These are phyloP conservation scores for Phaeosphaeria sp. DNA, from an alignment of 2,329 filamentous ascomycete genomes.

Conservation along the genomic window DNA sequence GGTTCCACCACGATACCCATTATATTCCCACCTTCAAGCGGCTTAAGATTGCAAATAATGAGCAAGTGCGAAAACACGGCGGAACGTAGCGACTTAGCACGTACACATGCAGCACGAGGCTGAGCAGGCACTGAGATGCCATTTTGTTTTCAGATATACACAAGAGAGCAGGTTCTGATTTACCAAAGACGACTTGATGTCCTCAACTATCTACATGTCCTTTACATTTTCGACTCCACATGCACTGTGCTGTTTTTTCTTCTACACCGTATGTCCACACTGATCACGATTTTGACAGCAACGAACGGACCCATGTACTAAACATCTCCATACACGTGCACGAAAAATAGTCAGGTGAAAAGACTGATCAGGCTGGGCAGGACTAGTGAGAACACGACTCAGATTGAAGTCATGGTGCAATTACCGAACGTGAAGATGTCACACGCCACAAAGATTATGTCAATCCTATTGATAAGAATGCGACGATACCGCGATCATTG, in stretches of 20 bases:
- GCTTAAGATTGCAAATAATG: constrained; percentile 33
- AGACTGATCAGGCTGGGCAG: neutral
- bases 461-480: neutral
- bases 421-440: neutral
- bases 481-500: neutral
- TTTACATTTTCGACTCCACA: neutral
- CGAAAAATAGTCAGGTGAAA: neutral
- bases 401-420: neutral
- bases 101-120: constrained; percentile 22
- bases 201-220: neutral
- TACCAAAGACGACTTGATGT: constrained; percentile 1
- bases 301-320: neutral
- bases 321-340: neutral
- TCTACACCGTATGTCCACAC: neutral
- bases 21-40: constrained; percentile 34
- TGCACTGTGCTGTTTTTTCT: neutral
- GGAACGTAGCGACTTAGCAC: constrained; percentile 17
- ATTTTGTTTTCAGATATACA: constrained; percentile 21
- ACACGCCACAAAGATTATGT: neutral
- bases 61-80: constrained; percentile 25
- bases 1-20: constrained; percentile 48
- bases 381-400: neutral
- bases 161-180: constrained; percentile 1
- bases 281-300: neutral
- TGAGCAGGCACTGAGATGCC: constrained; percentile 18